Base-by-base conservation (phyloP, 352 stramenopile species). In the Thraustotheca clavata region DNA sequence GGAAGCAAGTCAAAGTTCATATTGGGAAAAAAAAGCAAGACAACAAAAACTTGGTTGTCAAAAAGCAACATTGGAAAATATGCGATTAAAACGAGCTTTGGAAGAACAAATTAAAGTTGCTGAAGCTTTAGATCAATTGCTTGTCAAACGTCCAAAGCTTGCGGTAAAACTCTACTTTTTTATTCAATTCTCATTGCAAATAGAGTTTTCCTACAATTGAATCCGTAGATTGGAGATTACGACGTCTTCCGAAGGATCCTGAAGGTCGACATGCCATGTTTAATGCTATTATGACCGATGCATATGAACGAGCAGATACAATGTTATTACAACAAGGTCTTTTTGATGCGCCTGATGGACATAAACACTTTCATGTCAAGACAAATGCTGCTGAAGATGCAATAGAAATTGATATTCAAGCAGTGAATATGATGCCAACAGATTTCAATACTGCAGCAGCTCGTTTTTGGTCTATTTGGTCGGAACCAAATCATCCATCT, bases 251-350 rank as follows among this genome's bases (percentile, higher is more conserved):
- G 6, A 16, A 40, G 16, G 55, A 63, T 27, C 26, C 18, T 31
- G 34, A 38, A 9, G 32, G 29, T 20, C 39, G 55, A 20, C 20
- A 49, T 14, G 33, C 8, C 31, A 26, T 38, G 39, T 49, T 63
- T 31, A 38, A 49, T 27, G 39, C 41, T 20, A 31, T 63, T 14
- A 46, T 63, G 29, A 35, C 55, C n/a, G 29, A 39, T 12, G 55
- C 26, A 26, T 63, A 63, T 27, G 55, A 63, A 14, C 55, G 55
- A 26, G 26, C 52, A 26, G 55, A 63, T 22, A 63, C 55, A 32
- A 52, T 50, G 34, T 31, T 63, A 22, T 7, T 63, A 7, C 55
- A 39, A 29, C 41, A 35, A 22, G 55, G 34, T 14, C 34, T 63
- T 8, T 46, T 62, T 12, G 55, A 52, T 32, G 34, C 14, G 7